Conservation (phyloP, 1,139 yeast genomes). For the Sugiyamaella pinicola region DNA sequence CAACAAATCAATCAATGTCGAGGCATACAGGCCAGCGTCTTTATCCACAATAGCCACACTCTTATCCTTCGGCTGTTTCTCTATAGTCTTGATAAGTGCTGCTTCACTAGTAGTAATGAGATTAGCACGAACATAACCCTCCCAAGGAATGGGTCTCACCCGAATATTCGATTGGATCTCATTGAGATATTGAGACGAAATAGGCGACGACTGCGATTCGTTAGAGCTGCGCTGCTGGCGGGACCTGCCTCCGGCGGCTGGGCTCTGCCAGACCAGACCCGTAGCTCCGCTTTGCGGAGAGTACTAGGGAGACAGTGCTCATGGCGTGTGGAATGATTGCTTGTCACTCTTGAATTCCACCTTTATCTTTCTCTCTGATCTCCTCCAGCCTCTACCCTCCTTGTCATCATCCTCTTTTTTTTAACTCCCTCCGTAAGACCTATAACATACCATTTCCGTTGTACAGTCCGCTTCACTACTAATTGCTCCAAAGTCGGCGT, state of each 20-base stretch:
- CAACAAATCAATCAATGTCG: constrained; percentile 58
- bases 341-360: no score
- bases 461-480: not conserved
- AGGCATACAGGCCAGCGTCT: constrained; percentile 58
- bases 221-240: no score
- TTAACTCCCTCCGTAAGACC: not conserved
- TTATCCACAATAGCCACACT: constrained; percentile 38
- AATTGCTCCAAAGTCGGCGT: not conserved
- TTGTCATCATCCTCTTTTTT: no score
- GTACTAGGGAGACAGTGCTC: no score
- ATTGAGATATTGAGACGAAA: constrained; percentile 59
- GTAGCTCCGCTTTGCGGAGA: no score
- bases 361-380: no score
- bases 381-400: no score
- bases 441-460: constrained; percentile 6
- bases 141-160: constrained; percentile 90
- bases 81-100: constrained; percentile 63
- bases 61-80: constrained; percentile 47
- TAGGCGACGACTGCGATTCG: constrained; percentile 8
- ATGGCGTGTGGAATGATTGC: no score
- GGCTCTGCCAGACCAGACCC: no score
- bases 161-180: constrained; percentile 76
- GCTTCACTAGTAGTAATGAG: constrained; percentile 69
- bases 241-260: no score
- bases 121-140: constrained; percentile 78